Evolutionary conservation across 768 basidiomycete genomes (phyloP), one percentile per base, ranked within the genome.

Genomic region (Tylopilus sp.): DNA sequence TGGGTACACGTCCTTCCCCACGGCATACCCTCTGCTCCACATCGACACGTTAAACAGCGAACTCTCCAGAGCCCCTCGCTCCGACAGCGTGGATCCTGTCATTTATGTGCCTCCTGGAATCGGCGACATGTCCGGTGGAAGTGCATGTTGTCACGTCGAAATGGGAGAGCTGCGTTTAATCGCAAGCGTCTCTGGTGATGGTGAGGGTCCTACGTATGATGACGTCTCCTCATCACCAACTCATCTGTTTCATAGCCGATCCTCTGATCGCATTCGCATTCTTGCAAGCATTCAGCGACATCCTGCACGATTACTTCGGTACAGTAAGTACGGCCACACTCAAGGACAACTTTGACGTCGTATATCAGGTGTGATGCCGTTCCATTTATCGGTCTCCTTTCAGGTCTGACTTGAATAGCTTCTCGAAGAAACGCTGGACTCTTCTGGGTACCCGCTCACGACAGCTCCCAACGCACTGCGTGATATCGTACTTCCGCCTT

Each of bases 401-500:
- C 28, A 1, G 14, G 19, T 51, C 51, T 57, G 37, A 51, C 45
- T 50, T 50, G 41, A 28, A 12, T 59, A 95, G 90, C 82, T 98
- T 17, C 79, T 97, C 28, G 95, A 96, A 72, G 95, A 98, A 72
- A 94, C 91, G n/a, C 74, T 98, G 25, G 94, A 96, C 65, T 85
- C 92, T 10, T 89, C 92, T 12, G 94, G 95, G 0, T 87, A 94
- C 65, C 94, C 94, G 0, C 76, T 95, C 33, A 97, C 94, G 7
- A 98, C 92, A 4, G 91, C 92, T 51, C 78, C 87, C 3, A 95
- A 92, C 63, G 86, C 91, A 19, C 77, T 98, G 2, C 85, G 92
- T 24, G 95, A 98, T 63, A 95, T 98, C 55, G 92, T 98, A 8
- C 78, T 97, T 1, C 91, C 93, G 1, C 94, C 95, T 2, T 89